These are phyloP conservation scores for Rhynchospora pubera DNA, from an alignment of 176 grass and related monocot species.

Conservation along the genomic window DNA sequence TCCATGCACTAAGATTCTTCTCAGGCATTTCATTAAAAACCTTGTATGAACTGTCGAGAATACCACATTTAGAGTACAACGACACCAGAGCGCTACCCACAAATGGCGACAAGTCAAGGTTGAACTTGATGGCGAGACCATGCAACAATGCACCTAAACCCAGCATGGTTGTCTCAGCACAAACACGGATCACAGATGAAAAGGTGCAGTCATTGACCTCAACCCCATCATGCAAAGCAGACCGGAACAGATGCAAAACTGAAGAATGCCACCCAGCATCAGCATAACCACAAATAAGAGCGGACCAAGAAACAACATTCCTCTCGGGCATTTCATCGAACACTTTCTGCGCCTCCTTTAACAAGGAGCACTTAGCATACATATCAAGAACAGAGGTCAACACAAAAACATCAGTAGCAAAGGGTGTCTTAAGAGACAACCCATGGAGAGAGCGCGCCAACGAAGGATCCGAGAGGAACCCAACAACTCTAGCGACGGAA, in stretches of 20 bases:
- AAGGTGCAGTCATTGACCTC: constrained; percentile 75
- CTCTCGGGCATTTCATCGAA: constrained; percentile 73
- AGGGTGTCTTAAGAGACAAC: constrained; percentile 56
- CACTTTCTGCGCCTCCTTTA: constrained; percentile 36
- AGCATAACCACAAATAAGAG: constrained; percentile 58
- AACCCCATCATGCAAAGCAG: constrained; percentile 46
- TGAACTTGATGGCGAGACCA: constrained; percentile 50
- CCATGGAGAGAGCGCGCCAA: constrained; percentile 47
- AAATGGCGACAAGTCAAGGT: constrained; percentile 57
- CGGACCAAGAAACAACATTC: constrained; percentile 94
- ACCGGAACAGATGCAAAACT: constrained; percentile 39
- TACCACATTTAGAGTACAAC: constrained; percentile 79
- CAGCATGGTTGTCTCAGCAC: constrained; percentile 54
- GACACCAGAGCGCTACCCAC: constrained; percentile 81
- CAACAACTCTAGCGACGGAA: constrained; percentile 55
- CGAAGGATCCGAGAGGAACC: constrained; percentile 4
- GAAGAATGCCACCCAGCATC: constrained; percentile 40
- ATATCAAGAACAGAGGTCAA: constrained; percentile 58
- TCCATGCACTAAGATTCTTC: constrained; percentile 78
- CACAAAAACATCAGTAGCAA: constrained; percentile 59
- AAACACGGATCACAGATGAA: constrained; percentile 60
- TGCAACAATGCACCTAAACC: constrained; percentile 68
- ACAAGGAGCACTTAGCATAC: constrained; percentile 62
- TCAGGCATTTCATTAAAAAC: constrained; percentile 47
- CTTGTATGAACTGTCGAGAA: constrained; percentile 57